These are phyloP conservation scores for Chlorencoelia australis DNA, from an alignment of 2,329 filamentous ascomycete species.

Conservation along the genomic window DNA sequence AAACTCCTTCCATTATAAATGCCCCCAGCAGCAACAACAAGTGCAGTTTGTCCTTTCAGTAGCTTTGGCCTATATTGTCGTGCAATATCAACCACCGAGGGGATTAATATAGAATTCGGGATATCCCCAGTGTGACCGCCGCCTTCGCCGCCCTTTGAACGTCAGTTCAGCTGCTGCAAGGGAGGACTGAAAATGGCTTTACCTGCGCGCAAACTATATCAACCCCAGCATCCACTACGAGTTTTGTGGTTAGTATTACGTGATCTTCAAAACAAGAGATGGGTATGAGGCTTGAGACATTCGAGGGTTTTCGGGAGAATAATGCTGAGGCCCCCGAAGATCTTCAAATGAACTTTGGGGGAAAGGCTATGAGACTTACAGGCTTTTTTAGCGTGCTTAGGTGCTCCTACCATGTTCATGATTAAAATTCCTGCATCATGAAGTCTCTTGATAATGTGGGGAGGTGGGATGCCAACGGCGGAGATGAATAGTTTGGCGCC, in stretches of 20 bases:
- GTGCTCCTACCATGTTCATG: slow-evolving; percentile 97
- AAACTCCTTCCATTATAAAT: slow-evolving; percentile 74
- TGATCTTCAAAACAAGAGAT: too few relatives aligned
- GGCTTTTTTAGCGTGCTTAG: slow-evolving; percentile 83
- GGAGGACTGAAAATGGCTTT: too few relatives aligned
- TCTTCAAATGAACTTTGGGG: too few relatives aligned
- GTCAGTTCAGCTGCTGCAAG: too few relatives aligned
- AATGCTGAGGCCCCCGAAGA: too few relatives aligned
- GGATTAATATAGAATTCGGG: slow-evolving; percentile 76
- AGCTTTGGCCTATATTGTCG: slow-evolving; percentile 44
- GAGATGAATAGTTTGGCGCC: slow-evolving; percentile 79
- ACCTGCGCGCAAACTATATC: slow-evolving; percentile 88
- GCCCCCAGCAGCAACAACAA: slow-evolving; percentile 84
- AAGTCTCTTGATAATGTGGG: slow-evolving; percentile 60
- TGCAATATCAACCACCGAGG: slow-evolving; percentile 78
- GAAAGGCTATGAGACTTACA: too few relatives aligned
- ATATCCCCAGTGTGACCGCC: slow-evolving; percentile 89
- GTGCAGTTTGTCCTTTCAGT: slow-evolving; percentile 58
- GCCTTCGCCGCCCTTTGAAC: slow-evolving; percentile 87
- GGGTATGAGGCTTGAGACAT: too few relatives aligned
- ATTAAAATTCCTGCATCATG: slow-evolving; percentile 73
- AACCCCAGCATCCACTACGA: slow-evolving; percentile 75
- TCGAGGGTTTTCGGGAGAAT: too few relatives aligned
- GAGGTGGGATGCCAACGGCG: slow-evolving; percentile 79
- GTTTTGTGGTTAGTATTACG: too few relatives aligned